phyloP scores from a whole-genome alignment of 805 yeast species.

The Candida nemodendra region DNA sequence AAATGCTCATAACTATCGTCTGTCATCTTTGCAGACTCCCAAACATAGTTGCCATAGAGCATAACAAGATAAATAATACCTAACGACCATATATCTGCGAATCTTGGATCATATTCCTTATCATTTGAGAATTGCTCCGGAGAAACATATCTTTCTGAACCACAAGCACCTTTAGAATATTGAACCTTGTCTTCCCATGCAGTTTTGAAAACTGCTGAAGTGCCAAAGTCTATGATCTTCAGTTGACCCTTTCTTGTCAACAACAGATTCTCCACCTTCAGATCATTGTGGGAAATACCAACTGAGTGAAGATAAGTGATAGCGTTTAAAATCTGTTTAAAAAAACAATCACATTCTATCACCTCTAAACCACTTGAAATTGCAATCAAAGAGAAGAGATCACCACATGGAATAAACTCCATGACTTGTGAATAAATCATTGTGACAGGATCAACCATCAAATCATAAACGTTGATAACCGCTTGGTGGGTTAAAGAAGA shows the following conservation, averaged over 20 bases:
- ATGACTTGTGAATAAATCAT: constrained; percentile 83
- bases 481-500: constrained; percentile 73
- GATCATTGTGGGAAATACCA: constrained; percentile 92
- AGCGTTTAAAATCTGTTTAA: constrained; percentile 83
- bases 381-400: constrained; percentile 59
- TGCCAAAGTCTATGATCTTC: constrained; percentile 84
- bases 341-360: constrained; percentile 81
- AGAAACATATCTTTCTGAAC: constrained; percentile 88
- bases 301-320: constrained; percentile 82
- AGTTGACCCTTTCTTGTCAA: constrained; percentile 64
- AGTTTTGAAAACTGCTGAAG: constrained; percentile 85
- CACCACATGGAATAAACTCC: constrained; percentile 95
- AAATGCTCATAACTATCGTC: constrained; percentile 47
- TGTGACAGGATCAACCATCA: constrained; percentile 68
- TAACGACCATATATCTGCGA: constrained; percentile 86
- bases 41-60: constrained; percentile 40
- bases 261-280: constrained; percentile 84
- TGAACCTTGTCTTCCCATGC: constrained; percentile 82
- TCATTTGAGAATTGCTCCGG: constrained; percentile 75
- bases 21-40: constrained; percentile 35
- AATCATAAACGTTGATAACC: constrained; percentile 73
- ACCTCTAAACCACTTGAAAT: constrained; percentile 53
- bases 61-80: constrained; percentile 77
- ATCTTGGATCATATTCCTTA: constrained; percentile 66
- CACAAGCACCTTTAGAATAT: constrained; percentile 71